Conservation (phyloP, 2,329 filamentous ascomycete genomes). For the Cladosporium sp. region DNA sequence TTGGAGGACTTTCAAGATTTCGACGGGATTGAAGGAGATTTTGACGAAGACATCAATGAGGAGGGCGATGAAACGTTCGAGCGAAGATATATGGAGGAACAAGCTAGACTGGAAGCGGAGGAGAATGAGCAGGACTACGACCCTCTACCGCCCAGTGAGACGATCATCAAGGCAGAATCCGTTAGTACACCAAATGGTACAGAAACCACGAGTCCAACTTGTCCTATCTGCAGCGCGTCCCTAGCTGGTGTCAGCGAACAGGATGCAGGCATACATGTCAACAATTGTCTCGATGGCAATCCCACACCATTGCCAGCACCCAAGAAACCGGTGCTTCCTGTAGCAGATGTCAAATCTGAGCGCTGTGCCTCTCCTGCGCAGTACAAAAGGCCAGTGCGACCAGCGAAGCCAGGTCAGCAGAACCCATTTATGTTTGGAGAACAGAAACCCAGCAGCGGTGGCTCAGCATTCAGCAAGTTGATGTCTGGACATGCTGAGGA, state of each 20-base stretch:
- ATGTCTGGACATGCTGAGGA: slow-evolving; percentile 94
- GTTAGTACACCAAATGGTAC: slow-evolving; percentile 18
- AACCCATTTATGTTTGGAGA: slow-evolving; percentile 70
- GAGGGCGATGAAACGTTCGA: slow-evolving; percentile 56
- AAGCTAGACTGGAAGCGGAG: slow-evolving; percentile 57
- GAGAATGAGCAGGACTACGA: slow-evolving; percentile 49
- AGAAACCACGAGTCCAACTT: slow-evolving; percentile 47
- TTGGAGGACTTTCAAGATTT: slow-evolving; percentile 55
- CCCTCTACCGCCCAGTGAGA: slow-evolving; percentile 26
- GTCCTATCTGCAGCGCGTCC: slow-evolving; percentile 75
- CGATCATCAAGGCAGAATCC: slow-evolving; percentile 19
- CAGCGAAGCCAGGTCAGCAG: slow-evolving; percentile 76
- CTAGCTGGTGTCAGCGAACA: slow-evolving; percentile 60
- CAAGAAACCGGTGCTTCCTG: slow-evolving; percentile 23
- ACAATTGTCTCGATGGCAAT: slow-evolving; percentile 85
- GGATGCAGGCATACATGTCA: slow-evolving; percentile 82
- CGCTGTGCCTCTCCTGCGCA: slow-evolving; percentile 49
- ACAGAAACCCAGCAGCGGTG: slow-evolving; percentile 39
- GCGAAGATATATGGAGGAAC: slow-evolving; percentile 72
- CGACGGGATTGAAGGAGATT: slow-evolving; percentile 53
- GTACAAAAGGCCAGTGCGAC: slow-evolving; percentile 61
- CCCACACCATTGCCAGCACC: slow-evolving; percentile 58
- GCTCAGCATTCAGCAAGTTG: slow-evolving; percentile 84
- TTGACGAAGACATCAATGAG: slow-evolving; percentile 63
- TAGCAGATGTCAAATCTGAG: slow-evolving; percentile 25